Base-by-base conservation (phyloP, 2,329 filamentous ascomycete species). In the Neurospora sp. region DNA sequence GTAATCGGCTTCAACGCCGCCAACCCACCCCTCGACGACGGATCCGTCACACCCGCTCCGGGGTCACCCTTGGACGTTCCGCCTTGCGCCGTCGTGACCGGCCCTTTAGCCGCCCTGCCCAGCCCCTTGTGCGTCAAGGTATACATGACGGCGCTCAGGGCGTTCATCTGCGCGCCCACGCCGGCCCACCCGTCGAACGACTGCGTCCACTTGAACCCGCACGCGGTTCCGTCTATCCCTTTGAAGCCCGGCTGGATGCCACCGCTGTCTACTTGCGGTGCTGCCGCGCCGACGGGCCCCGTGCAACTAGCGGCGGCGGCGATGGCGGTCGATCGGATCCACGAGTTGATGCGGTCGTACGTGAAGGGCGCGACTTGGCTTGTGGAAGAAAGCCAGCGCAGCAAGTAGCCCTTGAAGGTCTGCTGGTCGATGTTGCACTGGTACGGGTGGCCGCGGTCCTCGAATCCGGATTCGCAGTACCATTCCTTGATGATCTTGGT, bases 401-500 rank as follows among this genome's bases (percentile, higher is more conserved):
- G 80, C 36, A 92, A 82, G 78, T 92, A 93, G 11, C 89, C 91
- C 80, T 93, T 93, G 87, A 93, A 93, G 66, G 85, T 88, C 75
- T 86, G 85, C 80, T 93, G 90, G 78, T 93, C 91, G 72, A 84
- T 84, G 80, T 92, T 87, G 83, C 91, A 94, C 52, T 62, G 52
- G 52, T 62, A 62, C 6, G 52, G 52, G 36, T 82, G 82, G 69
- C 81, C 80, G 70, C 79, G 79, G 8, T 79, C 80, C 12, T 8
- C 4, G 28, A 62, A 62, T 4, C 52, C 52, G 12, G 52, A 33
- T 80, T 93, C 91, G 80, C 91, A 94, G 38, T 86, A 85, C 72
- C 83, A 83, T 80, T 93, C 91, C 75, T 83, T 86, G 77, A 92
- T 85, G 77, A 92, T 76, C 68, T 78, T 79, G 74, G 78, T 79